A percentile compares a stretch with the other conserved stretches of the same genome.
phyloP scores from a whole-genome alignment of 495 filamentous ascomycete genomes.

The Neurospora terricola region DNA sequence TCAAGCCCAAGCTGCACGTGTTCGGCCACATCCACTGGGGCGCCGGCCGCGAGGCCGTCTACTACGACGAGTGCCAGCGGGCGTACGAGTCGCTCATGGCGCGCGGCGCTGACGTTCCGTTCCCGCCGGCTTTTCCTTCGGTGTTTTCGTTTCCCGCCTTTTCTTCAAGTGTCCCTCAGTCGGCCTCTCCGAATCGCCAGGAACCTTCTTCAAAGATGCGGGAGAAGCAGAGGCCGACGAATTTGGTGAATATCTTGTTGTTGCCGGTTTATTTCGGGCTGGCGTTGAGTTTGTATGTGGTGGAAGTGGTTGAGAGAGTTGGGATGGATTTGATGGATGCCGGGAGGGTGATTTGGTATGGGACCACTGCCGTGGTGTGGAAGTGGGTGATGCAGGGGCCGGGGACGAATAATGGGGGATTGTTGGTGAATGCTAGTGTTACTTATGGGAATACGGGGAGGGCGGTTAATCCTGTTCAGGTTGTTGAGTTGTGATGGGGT shows the following conservation, averaged over 20 bases:
- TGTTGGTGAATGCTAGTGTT: constrained; percentile 72
- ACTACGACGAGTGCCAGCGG: constrained; percentile 67
- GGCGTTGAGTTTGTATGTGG: background rate
- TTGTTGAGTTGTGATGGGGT: constrained; percentile 19
- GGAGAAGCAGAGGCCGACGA: background rate
- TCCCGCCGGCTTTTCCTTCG: background rate
- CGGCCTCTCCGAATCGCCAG: background rate
- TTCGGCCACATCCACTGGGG: constrained; percentile 83
- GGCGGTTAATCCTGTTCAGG: constrained; percentile 43
- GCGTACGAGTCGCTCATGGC: constrained; percentile 58
- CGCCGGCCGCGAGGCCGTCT: constrained; percentile 54
- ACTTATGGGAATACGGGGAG: constrained; percentile 58
- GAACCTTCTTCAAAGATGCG: background rate
- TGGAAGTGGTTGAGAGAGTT: background rate
- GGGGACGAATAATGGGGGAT: constrained; percentile 47
- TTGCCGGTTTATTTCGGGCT: background rate
- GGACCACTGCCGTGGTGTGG: constrained; percentile 58
- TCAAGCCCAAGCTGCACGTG: constrained; percentile 71
- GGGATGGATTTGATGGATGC: constrained; percentile 42
- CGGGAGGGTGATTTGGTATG: constrained; percentile 49
- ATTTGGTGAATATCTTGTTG: background rate
- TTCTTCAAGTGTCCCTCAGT: background rate
- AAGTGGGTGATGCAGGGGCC: constrained; percentile 52
- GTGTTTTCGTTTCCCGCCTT: background rate
- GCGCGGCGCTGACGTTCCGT: background rate